Percentiles rank a stretch among this genome's conserved stretches.
These are phyloP conservation scores for Holtermannia corniformis DNA, from an alignment of 768 basidiomycete species.

Conservation along the genomic window DNA sequence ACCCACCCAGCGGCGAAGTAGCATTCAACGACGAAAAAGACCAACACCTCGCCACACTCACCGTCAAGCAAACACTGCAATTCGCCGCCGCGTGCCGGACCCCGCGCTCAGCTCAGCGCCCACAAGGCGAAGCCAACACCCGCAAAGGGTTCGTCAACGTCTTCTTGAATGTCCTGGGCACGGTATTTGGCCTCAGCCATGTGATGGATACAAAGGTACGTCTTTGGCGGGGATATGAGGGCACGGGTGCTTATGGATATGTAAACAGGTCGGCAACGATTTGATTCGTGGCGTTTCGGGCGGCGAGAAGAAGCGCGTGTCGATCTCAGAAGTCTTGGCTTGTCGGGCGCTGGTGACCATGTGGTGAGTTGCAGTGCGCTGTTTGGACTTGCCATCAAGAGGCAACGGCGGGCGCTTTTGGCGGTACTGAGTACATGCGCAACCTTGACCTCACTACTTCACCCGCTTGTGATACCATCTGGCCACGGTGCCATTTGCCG, in stretches of 20 bases:
- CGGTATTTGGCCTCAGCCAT: conserved; percentile 33
- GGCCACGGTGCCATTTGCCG: too few relatives aligned
- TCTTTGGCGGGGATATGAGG: too few relatives aligned
- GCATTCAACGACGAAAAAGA: conserved; percentile 18
- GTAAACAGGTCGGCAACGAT: conserved; percentile 42
- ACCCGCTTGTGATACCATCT: too few relatives aligned
- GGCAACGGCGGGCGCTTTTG: too few relatives aligned
- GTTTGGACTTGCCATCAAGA: neutral
- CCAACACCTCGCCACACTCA: conserved; percentile 30
- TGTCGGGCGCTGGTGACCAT: conserved; percentile 3
- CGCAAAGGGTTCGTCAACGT: conserved; percentile 30
- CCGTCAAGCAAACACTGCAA: conserved; percentile 32
- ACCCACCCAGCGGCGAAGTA: neutral
- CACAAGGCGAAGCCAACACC: conserved; percentile 8
- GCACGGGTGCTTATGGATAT: too few relatives aligned
- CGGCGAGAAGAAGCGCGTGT: conserved; percentile 38
- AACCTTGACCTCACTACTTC: too few relatives aligned
- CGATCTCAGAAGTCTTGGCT: conserved; percentile 35
- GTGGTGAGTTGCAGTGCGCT: neutral
- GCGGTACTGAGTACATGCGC: too few relatives aligned
- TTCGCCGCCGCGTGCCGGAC: conserved; percentile 33
- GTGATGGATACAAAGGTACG: conserved; percentile 29
- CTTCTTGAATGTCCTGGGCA: conserved; percentile 42
- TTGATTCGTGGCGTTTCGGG: conserved; percentile 44
- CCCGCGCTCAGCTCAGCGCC: conserved; percentile 8